Evolutionary conservation across 1,284 basidiomycete genomes (phyloP).

Genomic region (Phellopilus nigrolimitatus): DNA sequence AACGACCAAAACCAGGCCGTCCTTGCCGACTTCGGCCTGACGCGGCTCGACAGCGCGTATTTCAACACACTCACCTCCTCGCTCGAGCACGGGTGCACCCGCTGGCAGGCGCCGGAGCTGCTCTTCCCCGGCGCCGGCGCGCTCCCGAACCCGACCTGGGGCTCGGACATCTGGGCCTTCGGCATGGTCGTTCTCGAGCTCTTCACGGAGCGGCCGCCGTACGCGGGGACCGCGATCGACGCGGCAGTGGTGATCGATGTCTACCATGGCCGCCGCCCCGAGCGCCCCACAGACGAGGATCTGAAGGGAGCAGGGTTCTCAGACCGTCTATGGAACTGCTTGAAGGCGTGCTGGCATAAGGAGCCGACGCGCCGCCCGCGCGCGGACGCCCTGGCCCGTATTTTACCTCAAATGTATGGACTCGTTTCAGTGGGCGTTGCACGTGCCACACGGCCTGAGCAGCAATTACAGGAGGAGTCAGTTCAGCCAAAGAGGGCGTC

Average conservation of each 20-base stretch:
- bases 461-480: no score
- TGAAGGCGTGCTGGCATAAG: no score
- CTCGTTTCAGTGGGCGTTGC: no score
- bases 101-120: constrained; percentile 15
- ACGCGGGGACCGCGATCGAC: neutral
- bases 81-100: constrained; percentile 5
- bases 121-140: neutral
- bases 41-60: constrained; percentile 5
- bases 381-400: no score
- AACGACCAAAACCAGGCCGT: neutral
- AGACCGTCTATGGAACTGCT: no score
- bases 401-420: no score
- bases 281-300: no score
- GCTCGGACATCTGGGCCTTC: constrained; percentile 12
- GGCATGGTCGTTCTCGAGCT: constrained; percentile 14
- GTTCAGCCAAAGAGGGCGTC: no score
- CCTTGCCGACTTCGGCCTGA: constrained; percentile 15
- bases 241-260: constrained; percentile 4
- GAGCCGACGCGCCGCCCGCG: no score
- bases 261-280: constrained; percentile 3
- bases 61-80: constrained; percentile 5
- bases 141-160: neutral
- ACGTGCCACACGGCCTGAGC: no score
- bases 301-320: no score
- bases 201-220: constrained; percentile 6